Evolutionary conservation across 495 filamentous ascomycete genomes (phyloP), one percentile per base, ranked within the genome.

Genomic region (Cairneyella variabilis): DNA sequence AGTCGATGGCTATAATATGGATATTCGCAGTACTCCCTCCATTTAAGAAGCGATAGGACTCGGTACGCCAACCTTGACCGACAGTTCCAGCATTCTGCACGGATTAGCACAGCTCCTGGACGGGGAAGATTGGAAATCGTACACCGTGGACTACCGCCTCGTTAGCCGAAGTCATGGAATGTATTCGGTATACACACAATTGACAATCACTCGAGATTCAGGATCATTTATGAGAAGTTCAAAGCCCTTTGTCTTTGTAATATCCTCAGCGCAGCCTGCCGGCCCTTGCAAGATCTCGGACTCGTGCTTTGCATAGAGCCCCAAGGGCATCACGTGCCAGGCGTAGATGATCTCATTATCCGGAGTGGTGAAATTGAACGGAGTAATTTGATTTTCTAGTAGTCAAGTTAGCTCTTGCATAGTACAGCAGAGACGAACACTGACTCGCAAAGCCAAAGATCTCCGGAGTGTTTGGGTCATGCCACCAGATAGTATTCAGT

Each of bases 391-490:
- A 62, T 84, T 85, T 45, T 77, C 77, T 80, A 36, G 27, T 9
- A 20, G 11, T 25, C 9, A 2, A 21, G 23, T 16, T 14, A 17
- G 3, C 11, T 28, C 10, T 7, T 4, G 25, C 7, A 10, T 21
- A 46, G 10, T 12, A 3, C 6, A 27, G n/a, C 9, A 16, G 11
- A 41, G 18, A 11, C 28, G 14, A 14, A 22, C 44, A 69, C 83
- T 56, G 66, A 91, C 88, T 89, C 39, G 88, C 74, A 63, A 93
- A 96, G 0, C 90, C 90, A 73, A 90, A 95, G 32, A 80, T 70
- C 59, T 93, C 86, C 0, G 88, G 84, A 25, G 79, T 69, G 55
- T 90, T 83, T 30, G 88, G 48, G 63, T 93, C 76, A 46, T 85
- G 71, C 80, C 83, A 90, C 59, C 78, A 77, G 11, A 77, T 65